Base-by-base conservation (phyloP, 306 rosid genomes). In the Prunus campanulata region DNA sequence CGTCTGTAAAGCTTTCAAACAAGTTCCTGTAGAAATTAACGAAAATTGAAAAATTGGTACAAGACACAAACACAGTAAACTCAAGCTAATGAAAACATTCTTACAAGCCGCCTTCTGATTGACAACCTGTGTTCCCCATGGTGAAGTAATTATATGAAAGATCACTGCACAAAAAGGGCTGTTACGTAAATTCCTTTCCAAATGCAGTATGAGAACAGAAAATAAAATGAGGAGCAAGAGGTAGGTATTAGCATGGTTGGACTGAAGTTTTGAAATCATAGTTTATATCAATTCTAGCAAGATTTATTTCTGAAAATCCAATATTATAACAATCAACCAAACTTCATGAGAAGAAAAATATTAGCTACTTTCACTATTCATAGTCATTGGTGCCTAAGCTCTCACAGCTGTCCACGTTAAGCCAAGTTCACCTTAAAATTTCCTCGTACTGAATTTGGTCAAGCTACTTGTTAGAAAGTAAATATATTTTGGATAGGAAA, bases 91-190 rank as follows among this genome's bases (percentile, higher is more conserved):
- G 61, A 14, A 46, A 39, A 52, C 25, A 63, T 73, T 74, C 97
- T 89, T 86, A 91, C 97, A 83, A 7, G 68, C n/a, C 68, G 39
- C 7, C 0, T 59, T 60, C 60, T 16, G 78, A 61, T 62, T 71
- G 68, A 80, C 97, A 91, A 57, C 82, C 59, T 78, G 71, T 60
- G 16, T 27, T 78, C 67, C 27, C 79, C 22, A 76, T 69, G 32
- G 59, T 19, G 64, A 91, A 81, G 55, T 83, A 73, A 79, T 91
- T 91, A 61, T 86, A 86, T 30, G 93, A 86, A 62, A 90, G 74
- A 72, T 87, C 91, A 18, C 88, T 89, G 81, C n/a, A 25, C 16
- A 71, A 70, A 57, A 74, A 48, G 27, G 27, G 27, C 27, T 25
- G 27, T 25, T 25, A 25, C 0, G 27, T 25, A 25, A 25, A 25